Evolutionary conservation across 352 stramenopile species (phyloP), one percentile per base, ranked within the genome.

Genomic region (Globisporangium nunn): DNA sequence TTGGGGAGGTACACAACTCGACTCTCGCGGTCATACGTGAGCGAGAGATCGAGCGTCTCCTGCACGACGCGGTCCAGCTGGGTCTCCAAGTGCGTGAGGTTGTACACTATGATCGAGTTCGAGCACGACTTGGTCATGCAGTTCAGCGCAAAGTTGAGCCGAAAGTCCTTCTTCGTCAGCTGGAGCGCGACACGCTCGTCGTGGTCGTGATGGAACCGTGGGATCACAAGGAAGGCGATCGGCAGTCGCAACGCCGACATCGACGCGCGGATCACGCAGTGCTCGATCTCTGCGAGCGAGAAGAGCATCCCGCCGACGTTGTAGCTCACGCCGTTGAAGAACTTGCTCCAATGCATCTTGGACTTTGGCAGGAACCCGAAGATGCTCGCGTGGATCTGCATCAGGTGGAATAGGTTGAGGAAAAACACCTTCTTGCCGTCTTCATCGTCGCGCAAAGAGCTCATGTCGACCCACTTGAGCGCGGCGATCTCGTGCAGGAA

Each of bases 91-190:
- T 84, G 74, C 12, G 67, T 58, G 23, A 62, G 70, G n/a, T 68
- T 69, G 51, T 85, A 93, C 28, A 93, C 66, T 17, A 66, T 51
- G 10, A 87, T 64, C 0, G 57, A 47, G 17, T 63, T 62, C 18
- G 57, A 54, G 44, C 69, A 84, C 14, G 77, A 84, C 46, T 72
- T 75, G 18, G 74, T 85, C 40, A 84, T 69, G 56, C 68, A 83
- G 58, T 87, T 87, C 2, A 87, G 59, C 1, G 74, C 74, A 54
- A 85, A 87, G 51, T 81, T 84, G 52, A 85, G 52, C 4, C 77
- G 68, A 30, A 78, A 85, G 50, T 87, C 74, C 0, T 50, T 37
- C 7, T 17, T 50, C 6, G 63, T 63, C 7, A 87, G 52, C n/a
- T 58, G 53, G 12, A 81, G 51, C 15, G 30, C 33, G 0, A 58